Conservation (phyloP, 495 filamentous ascomycete genomes). For the Talaromyces adpressus region DNA sequence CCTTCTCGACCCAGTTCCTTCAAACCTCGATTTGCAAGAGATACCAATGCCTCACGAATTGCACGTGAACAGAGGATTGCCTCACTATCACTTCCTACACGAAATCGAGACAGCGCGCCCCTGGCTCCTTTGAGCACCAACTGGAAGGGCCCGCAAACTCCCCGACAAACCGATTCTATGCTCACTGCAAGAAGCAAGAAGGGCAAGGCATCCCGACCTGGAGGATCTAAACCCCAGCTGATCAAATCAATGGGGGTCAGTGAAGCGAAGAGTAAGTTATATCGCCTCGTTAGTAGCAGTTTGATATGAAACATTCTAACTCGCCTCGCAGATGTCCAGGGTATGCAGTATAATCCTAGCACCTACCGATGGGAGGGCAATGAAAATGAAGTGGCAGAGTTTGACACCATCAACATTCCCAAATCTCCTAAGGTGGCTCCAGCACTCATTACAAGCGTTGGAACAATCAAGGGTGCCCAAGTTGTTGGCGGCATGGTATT, state of each 20-base stretch:
- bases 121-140: constrained; percentile 64
- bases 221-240: constrained; percentile 58
- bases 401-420: constrained; percentile 47
- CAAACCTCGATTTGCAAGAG: constrained; percentile 82
- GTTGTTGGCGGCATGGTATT: constrained; percentile 95
- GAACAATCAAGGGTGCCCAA: constrained; percentile 67
- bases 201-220: constrained; percentile 40
- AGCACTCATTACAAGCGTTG: constrained; percentile 88
- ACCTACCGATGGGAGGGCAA: constrained; percentile 93
- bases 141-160: constrained; percentile 68
- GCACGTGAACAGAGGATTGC: constrained; percentile 80
- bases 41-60: constrained; percentile 84
- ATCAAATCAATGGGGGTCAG: constrained; percentile 63
- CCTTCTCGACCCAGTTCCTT: constrained; percentile 37
- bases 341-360: constrained; percentile 88
- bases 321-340: constrained; percentile 61
- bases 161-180: constrained; percentile 39
- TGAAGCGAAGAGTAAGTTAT: constrained; percentile 58
- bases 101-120: constrained; percentile 42
- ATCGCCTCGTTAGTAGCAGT: not conserved
- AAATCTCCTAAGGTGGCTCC: constrained; percentile 64
- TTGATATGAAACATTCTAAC: constrained; percentile 17
- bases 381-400: constrained; percentile 71
- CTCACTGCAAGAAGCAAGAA: constrained; percentile 45
- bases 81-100: constrained; percentile 30